Percentiles rank a stretch among this genome's conserved stretches.
Evolutionary conservation across 108 stramenopile genomes (phyloP).

Genomic region (Thalassiosira profunda): DNA sequence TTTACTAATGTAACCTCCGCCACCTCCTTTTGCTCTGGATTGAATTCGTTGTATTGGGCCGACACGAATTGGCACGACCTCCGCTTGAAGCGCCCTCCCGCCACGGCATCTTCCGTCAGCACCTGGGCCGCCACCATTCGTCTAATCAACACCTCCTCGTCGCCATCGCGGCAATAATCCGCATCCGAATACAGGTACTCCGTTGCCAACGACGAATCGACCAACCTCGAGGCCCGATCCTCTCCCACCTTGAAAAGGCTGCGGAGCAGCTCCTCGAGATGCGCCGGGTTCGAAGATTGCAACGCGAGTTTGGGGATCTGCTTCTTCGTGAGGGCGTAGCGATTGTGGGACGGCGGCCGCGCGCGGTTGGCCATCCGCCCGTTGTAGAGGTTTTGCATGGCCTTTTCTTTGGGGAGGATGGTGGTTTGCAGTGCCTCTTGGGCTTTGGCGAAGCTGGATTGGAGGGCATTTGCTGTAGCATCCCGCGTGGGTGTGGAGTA

Average conservation of each 20-base stretch:
- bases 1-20: slow-evolving; percentile 74
- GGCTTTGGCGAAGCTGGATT: slow-evolving; percentile 8
- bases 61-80: slow-evolving; percentile 63
- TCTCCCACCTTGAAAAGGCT: slow-evolving; percentile 62
- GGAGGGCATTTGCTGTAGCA: slow-evolving; percentile 1
- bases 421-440: slow-evolving; percentile 25
- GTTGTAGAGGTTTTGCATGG: slow-evolving; percentile 63
- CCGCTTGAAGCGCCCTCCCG: slow-evolving; percentile 83
- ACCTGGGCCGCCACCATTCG: slow-evolving; percentile 52
- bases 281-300: slow-evolving; percentile 10
- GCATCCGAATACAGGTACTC: slow-evolving; percentile 42
- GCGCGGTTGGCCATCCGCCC: slow-evolving; percentile 23
- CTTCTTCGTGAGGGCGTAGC: slow-evolving; percentile 49
- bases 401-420: slow-evolving; percentile 40
- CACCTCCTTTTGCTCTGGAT: too few relatives aligned
- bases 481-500: neutral
- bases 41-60: too few relatives aligned
- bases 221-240: slow-evolving; percentile 48
- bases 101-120: slow-evolving; percentile 56
- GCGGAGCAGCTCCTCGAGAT: slow-evolving; percentile 47
- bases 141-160: slow-evolving; percentile 24
- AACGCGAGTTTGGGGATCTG: slow-evolving; percentile 42
- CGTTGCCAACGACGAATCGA: slow-evolving; percentile 48
- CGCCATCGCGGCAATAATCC: slow-evolving; percentile 24
- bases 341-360: slow-evolving; percentile 23